Base-by-base conservation (phyloP, 768 basidiomycete species). In the Xanthoconium purpureum region DNA sequence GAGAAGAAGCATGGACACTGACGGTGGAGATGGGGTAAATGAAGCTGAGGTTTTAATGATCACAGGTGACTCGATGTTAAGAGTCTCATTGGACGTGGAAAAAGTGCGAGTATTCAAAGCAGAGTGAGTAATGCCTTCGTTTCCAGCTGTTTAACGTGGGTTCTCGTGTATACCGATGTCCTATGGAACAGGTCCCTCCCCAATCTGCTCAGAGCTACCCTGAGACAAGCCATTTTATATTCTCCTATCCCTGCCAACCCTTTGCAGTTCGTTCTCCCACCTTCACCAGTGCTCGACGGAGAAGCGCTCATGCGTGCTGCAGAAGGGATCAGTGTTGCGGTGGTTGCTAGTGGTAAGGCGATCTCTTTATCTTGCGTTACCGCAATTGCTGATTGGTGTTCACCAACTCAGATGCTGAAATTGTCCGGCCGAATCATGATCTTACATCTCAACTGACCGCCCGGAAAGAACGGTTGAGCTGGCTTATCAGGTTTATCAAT, bases 401-500 rank as follows among this genome's bases (percentile, higher is more conserved):
- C 36, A 32, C 12, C 29, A 12, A 6, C 13, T 40, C 67, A 88
- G 84, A 93, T 75, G 61, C 78, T 29, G 77, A 86, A 70, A 77
- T 91, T 60, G 84, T 94, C 47, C 74, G 82, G 39, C 78, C 83
- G 10, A 89, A 88, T 58, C 88, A 91, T 63, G 94, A 97, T 67
- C 75, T 96, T 40, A 84, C 84, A 15, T 78, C 85, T 2, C 94
- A 95, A 66, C 71, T 98, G 60, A 80, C 78, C 6, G 84, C 83
- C 39, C 82, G 91, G 30, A 87, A 87, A 65, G 84, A 88, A 52
- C 77, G 91, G 37, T 74, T 95, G 30, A 84, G 83, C 52, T 92
- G 90, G 80, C 77, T 98, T n/a, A 90, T 96, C 61, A 80, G 79
- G 28, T 96, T 94, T 68, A 89, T 97, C 64, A 90, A 93, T 44